phyloP scores from a whole-genome alignment of 805 yeast genomes.

The Teunomyces pallodes region DNA sequence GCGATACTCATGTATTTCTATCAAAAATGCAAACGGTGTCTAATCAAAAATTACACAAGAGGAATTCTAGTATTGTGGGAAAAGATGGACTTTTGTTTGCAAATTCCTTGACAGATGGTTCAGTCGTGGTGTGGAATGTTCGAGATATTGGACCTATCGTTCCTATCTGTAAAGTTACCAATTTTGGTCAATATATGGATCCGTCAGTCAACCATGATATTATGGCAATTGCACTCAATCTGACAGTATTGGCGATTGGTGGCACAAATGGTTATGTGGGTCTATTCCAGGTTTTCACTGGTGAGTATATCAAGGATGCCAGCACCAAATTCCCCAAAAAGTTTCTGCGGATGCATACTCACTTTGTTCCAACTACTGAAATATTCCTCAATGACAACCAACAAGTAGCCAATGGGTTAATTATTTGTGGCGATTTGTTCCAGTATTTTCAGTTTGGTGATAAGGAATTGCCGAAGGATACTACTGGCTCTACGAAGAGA shows the following conservation, averaged over 20 bases:
- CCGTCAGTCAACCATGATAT: constrained; percentile 12
- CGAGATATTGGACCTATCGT: constrained; percentile 25
- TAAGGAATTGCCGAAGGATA: constrained; percentile 11
- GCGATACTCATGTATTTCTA: constrained; percentile 13
- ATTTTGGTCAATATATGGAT: not conserved
- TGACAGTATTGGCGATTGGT: constrained; percentile 34
- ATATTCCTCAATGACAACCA: constrained; percentile 26
- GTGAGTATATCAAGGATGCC: constrained; percentile 35
- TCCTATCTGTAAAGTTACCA: constrained; percentile 21
- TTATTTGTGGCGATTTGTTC: constrained; percentile 39
- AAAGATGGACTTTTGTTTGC: constrained; percentile 41
- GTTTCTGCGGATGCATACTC: constrained; percentile 18
- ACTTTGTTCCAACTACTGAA: constrained; percentile 23
- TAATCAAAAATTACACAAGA: constrained; percentile 3
- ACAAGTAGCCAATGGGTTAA: constrained; percentile 33
- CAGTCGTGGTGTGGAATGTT: constrained; percentile 42
- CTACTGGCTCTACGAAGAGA: constrained; percentile 12
- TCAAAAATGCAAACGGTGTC: constrained; percentile 17
- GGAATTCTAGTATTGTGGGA: constrained; percentile 30
- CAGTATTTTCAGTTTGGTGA: constrained; percentile 51
- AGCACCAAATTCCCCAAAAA: constrained; percentile 29
- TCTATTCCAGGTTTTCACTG: constrained; percentile 42
- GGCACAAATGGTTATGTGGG: constrained; percentile 43
- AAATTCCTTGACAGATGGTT: constrained; percentile 38
- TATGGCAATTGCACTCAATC: constrained; percentile 30